phyloP scores from a whole-genome alignment of 2,329 filamentous ascomycete species.

The Tolypocladium capitatum region DNA sequence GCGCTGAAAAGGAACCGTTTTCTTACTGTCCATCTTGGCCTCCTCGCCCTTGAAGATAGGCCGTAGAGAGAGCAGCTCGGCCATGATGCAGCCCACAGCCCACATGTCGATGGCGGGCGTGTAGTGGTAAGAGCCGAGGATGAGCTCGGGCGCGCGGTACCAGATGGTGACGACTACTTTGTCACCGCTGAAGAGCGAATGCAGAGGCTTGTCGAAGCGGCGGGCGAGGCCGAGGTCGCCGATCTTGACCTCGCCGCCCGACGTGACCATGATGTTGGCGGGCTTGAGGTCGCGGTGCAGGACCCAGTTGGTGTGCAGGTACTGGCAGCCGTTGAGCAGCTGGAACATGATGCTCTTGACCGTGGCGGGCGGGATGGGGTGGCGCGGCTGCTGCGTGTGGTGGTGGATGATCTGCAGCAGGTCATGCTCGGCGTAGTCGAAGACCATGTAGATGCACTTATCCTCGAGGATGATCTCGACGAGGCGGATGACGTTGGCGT shows the following conservation, averaged over 20 bases:
- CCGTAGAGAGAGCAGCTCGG: constrained; percentile 75
- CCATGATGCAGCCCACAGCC: constrained; percentile 97
- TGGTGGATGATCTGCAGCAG: constrained; percentile 96
- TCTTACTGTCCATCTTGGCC: constrained; percentile 97
- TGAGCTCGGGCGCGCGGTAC: constrained; percentile 90
- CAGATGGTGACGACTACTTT: constrained; percentile 99
- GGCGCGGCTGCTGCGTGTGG: constrained; percentile 77
- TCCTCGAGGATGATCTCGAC: constrained; percentile 95
- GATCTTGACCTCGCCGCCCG: constrained; percentile 78
- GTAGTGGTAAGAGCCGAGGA: constrained; percentile 89
- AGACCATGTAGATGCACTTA: constrained; percentile 99
- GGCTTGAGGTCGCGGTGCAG: constrained; percentile 94
- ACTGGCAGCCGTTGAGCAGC: constrained; percentile 85
- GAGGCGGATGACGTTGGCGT: constrained; percentile 79
- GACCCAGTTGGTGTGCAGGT: constrained; percentile 94
- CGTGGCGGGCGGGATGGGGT: constrained; percentile 76
- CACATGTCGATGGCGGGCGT: constrained; percentile 95
- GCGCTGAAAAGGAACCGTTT: constrained; percentile 90
- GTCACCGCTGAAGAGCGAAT: constrained; percentile 83
- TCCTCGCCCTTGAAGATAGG: constrained; percentile 99
- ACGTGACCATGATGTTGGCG: constrained; percentile 97
- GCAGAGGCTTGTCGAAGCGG: constrained; percentile 85
- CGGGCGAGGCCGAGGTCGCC: constrained; percentile 87
- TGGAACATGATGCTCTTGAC: constrained; percentile 95
- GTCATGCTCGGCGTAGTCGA: constrained; percentile 97